Evolutionary conservation across 169 alveolate species (phyloP).

Genomic region (Eimeria acervulina): DNA sequence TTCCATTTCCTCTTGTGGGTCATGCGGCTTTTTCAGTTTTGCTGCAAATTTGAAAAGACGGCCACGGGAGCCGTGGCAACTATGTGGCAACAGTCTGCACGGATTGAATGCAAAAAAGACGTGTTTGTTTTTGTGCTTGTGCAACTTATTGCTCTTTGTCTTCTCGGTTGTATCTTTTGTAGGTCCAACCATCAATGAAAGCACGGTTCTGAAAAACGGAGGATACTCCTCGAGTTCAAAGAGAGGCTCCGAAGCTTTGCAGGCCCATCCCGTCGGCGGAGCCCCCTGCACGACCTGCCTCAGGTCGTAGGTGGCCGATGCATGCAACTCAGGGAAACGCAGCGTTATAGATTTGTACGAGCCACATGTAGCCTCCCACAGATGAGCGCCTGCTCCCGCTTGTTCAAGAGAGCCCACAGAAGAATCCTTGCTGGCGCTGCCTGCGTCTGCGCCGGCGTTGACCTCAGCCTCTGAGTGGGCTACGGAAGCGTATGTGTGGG

Average conservation of each 20-base stretch:
- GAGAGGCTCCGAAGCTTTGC: constrained; percentile 62
- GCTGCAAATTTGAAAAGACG: constrained; percentile 75
- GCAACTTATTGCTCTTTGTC: background rate
- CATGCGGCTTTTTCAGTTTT: constrained; percentile 30
- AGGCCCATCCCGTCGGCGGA: constrained; percentile 48
- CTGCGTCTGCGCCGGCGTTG: background rate
- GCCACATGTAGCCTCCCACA: constrained; percentile 56
- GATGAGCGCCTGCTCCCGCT: background rate
- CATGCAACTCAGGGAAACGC: constrained; percentile 9
- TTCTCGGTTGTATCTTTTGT: background rate
- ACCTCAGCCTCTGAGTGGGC: background rate
- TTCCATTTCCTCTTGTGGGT: constrained; percentile 46
- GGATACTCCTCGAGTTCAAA: constrained; percentile 57
- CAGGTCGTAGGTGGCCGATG: constrained; percentile 46
- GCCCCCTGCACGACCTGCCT: constrained; percentile 29
- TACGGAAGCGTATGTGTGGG: background rate
- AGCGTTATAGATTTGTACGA: constrained; percentile 27
- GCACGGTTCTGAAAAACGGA: background rate
- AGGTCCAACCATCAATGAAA: constrained; percentile 11
- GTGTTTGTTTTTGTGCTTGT: constrained; percentile 58
- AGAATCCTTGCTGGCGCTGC: background rate
- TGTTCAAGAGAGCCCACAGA: background rate
- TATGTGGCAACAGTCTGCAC: constrained; percentile 59
- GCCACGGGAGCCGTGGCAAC: constrained; percentile 69
- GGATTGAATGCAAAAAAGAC: constrained; percentile 68